Evolutionary conservation across 805 yeast genomes (phyloP).

Genomic region (Pichia thaimueangensis): DNA sequence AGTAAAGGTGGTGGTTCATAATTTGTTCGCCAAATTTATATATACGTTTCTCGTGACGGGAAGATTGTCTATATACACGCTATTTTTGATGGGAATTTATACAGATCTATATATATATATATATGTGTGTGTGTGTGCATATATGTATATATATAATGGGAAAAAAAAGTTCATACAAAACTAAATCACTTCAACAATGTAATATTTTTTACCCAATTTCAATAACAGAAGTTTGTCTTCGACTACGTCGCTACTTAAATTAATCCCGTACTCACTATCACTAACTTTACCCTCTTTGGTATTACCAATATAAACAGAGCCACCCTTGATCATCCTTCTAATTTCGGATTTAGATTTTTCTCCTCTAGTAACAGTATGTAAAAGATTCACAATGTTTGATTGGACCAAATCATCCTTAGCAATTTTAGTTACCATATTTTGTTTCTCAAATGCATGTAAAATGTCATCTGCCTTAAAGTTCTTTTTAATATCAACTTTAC

Average conservation of each 20-base stretch:
- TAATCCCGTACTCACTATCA: constrained; percentile 43
- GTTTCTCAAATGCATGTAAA: constrained; percentile 48
- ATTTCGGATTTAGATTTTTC: constrained; percentile 35
- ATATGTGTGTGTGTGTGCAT: not conserved
- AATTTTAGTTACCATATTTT: constrained; percentile 44
- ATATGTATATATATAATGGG: not conserved
- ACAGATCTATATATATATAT: not conserved
- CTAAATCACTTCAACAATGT: constrained; percentile 40
- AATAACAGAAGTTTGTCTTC: constrained; percentile 57
- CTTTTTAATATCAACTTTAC: constrained; percentile 15
- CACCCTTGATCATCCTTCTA: constrained; percentile 51
- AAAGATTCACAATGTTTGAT: constrained; percentile 43
- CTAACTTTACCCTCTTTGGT: constrained; percentile 41
- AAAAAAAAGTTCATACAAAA: too few species aligned
- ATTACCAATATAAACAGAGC: constrained; percentile 69
- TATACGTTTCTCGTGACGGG: not conserved
- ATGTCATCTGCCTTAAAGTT: constrained; percentile 46
- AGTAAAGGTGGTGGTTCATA: constrained; percentile 53
- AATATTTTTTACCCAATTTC: constrained; percentile 69
- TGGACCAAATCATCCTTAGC: constrained; percentile 26
- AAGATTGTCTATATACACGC: too few species aligned
- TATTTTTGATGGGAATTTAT: too few species aligned
- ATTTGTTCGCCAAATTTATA: too few species aligned
- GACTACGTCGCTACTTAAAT: constrained; percentile 42
- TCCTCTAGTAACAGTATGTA: constrained; percentile 42